Percentiles rank a stretch among this genome's conserved stretches.
Conservation (phyloP, 1,284 basidiomycete species). For the Polyporus tsugae region DNA sequence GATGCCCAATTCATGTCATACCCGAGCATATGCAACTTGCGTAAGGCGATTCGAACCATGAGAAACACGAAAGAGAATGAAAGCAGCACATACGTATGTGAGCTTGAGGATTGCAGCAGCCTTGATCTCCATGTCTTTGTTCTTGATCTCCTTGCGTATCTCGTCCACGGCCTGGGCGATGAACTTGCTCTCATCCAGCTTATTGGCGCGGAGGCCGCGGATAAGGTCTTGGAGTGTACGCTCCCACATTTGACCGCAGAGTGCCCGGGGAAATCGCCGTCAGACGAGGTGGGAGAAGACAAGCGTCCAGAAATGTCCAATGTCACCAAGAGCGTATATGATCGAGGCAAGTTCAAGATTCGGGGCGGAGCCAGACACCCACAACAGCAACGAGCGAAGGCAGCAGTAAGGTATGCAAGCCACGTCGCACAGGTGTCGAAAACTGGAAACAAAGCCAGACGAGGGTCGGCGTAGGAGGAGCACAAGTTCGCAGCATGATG, state of each 20-base stretch:
- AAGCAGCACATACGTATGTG: constrained; percentile 75
- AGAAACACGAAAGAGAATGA: not conserved
- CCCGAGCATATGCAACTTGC: constrained; percentile 91
- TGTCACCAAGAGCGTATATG: not conserved
- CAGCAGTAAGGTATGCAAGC: not conserved
- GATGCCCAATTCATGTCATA: constrained; percentile 92
- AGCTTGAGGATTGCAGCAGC: constrained; percentile 95
- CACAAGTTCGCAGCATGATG: not conserved
- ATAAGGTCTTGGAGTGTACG: constrained; percentile 93
- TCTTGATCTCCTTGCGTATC: constrained; percentile 90
- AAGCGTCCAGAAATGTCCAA: constrained; percentile 1
- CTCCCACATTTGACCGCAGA: constrained; percentile 80
- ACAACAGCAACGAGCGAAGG: not conserved
- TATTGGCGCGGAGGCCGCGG: constrained; percentile 87
- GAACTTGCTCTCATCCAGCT: constrained; percentile 84
- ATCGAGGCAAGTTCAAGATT: not conserved
- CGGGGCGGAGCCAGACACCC: not conserved
- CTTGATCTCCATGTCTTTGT: constrained; percentile 97
- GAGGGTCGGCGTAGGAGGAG: constrained; percentile 1
- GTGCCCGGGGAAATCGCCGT: not conserved
- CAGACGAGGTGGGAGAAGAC: not conserved
- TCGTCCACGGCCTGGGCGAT: constrained; percentile 85
- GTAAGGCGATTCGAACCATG: constrained; percentile 4
- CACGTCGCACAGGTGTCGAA: not conserved
- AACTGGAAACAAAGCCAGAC: constrained; percentile 2